phyloP scores from a whole-genome alignment of 148 eudicot species.

The Beta vulgaris region DNA sequence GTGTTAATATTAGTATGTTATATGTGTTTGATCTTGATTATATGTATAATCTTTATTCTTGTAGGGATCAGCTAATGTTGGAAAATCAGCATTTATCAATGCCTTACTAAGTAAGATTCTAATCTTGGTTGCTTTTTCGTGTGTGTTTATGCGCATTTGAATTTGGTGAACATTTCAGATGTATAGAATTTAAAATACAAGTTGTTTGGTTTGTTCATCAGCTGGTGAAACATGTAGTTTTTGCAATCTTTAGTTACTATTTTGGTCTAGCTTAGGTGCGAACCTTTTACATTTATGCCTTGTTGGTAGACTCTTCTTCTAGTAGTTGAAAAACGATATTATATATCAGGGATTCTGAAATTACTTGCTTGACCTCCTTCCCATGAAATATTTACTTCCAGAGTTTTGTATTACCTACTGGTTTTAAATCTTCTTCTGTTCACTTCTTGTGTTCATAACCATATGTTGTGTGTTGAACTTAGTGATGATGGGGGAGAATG shows the following conservation, averaged over 20 bases:
- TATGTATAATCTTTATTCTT: slow-evolving; percentile 13
- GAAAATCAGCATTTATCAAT: slow-evolving; percentile 95
- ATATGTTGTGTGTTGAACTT: slow-evolving; percentile 7
- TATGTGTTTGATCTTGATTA: not conserved
- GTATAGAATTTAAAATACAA: not conserved
- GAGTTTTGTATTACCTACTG: too few species aligned
- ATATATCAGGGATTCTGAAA: not conserved
- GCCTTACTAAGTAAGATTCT: slow-evolving; percentile 71
- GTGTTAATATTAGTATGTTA: not conserved
- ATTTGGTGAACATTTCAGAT: not conserved
- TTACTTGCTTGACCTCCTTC: not conserved
- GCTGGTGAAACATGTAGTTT: not conserved
- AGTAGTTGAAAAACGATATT: not conserved
- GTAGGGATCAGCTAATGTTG: slow-evolving; percentile 97
- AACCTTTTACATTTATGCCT: not conserved
- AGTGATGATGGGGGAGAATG: slow-evolving; percentile 83
- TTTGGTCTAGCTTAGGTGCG: not conserved
- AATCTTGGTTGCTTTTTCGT: slow-evolving; percentile 2
- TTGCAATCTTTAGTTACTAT: too few species aligned
- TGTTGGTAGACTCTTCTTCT: not conserved
- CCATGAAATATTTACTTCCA: too few species aligned
- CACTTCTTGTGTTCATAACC: slow-evolving; percentile 1
- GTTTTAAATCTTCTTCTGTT: not conserved
- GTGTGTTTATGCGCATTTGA: not conserved
- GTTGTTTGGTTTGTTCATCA: not conserved